Base-by-base conservation (phyloP, 768 basidiomycete genomes). In the Lactarius sanguifluus region DNA sequence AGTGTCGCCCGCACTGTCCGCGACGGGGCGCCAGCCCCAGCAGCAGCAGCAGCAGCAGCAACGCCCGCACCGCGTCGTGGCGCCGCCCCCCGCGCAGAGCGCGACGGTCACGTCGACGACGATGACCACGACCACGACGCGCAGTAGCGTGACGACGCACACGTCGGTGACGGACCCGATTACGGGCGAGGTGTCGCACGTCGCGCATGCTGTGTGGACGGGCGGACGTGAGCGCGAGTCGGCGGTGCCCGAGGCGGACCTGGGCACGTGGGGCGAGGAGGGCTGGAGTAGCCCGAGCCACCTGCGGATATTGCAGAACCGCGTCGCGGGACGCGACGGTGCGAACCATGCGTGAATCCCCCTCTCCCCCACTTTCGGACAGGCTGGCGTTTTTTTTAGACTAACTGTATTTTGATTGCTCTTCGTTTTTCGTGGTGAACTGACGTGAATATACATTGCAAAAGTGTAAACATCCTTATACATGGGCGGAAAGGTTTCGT, bases 71-170 rank as follows among this genome's bases (percentile, higher is more conserved):
- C 64, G 8, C 32, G 47, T 20, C 5, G 36, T 43, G 23, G 54
- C 34, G 5, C 18, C 61, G 18, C 47, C 58, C 3, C 30, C 45
- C 69, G 36, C 64, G 41, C 52, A 20, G 28, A 70, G 57, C 59
- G 66, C 71, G 34, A 76, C 75, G 34, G 50, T 75, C 34, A 73
- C 71, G 40, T 75, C 74, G 12, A 72, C 74, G 25, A 60, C 43
- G 52, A 71, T 73, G 13, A 72, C 74, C 9, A 62, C 56, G 47
- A 72, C 38, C 10, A 40, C 71, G 15, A 73, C 74, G 52, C 69
- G 72, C 40, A 73, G 75, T 40, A 77, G 76, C 57, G 75, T 74
- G 8, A 76, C 76, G 54, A 78, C 76, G 16, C 70, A 69, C 45
- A 64, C 63, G 28, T 69, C 73, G 2, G 56, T 73, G 50, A 77